Evolutionary conservation across 768 basidiomycete species (phyloP).

Genomic region (Infundibulicybe gibba): DNA sequence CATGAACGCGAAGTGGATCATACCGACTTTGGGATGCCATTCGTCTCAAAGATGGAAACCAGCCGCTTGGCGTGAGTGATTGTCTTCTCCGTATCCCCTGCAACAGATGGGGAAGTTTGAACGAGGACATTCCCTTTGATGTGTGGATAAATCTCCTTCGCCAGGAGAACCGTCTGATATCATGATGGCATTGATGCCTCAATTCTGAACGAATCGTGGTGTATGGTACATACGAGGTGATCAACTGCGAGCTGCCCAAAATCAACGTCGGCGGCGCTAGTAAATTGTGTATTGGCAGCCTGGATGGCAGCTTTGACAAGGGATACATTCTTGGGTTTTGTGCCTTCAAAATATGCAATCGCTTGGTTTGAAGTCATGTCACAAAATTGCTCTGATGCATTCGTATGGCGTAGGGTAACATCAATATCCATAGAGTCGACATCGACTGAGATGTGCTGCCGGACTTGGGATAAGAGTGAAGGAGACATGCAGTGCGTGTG

Average conservation of each 20-base stretch:
- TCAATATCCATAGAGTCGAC: constrained; percentile 47
- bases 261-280: constrained; percentile 6
- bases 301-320: constrained; percentile 29
- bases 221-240: constrained; percentile 26
- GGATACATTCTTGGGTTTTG: constrained; percentile 22
- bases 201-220: neutral
- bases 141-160: constrained; percentile 38
- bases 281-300: constrained; percentile 9
- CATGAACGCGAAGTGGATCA: neutral
- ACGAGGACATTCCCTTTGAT: constrained; percentile 39
- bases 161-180: constrained; percentile 38
- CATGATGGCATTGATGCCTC: neutral
- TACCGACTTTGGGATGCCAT: constrained; percentile 37
- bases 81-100: constrained; percentile 36
- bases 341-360: constrained; percentile 32
- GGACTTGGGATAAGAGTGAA: constrained; percentile 33
- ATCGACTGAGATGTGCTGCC: constrained; percentile 32
- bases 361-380: constrained; percentile 53
- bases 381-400: constrained; percentile 21
- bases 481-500: neutral
- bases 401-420: constrained; percentile 29
- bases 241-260: constrained; percentile 32
- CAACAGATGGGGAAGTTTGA: constrained; percentile 38
- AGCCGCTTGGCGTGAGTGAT: constrained; percentile 38
- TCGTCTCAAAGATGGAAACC: constrained; percentile 33